These are phyloP conservation scores for Tuber aestivum DNA, from an alignment of 495 filamentous ascomycete genomes.

Conservation along the genomic window DNA sequence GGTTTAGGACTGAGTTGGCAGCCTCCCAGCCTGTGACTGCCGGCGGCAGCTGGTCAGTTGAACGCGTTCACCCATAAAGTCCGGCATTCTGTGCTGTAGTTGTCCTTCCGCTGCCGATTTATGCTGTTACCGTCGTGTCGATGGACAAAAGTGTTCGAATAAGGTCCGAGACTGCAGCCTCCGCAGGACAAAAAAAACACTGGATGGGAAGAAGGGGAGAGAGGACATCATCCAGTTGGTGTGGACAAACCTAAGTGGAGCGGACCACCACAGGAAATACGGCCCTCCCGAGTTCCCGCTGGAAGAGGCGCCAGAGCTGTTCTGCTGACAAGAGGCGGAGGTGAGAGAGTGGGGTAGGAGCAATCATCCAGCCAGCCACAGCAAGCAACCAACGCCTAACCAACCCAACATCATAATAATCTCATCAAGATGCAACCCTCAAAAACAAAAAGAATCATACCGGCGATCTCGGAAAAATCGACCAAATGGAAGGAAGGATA, in stretches of 20 bases:
- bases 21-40: conserved; percentile 10
- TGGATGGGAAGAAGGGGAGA: conserved; percentile 12
- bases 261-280: conserved; percentile 17
- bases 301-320: conserved; percentile 15
- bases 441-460: conserved; percentile 7
- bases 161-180: neutral
- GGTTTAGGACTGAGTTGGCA: conserved; percentile 25
- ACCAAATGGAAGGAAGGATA: neutral
- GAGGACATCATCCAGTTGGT: conserved; percentile 2
- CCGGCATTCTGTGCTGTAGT: conserved; percentile 5
- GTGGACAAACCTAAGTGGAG: neutral
- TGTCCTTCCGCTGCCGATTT: neutral
- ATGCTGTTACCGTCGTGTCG: neutral
- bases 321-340: conserved; percentile 27
- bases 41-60: neutral
- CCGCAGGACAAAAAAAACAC: neutral
- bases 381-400: conserved; percentile 12
- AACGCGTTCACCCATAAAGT: neutral
- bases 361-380: conserved; percentile 5
- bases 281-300: conserved; percentile 16
- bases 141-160: neutral
- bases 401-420: conserved; percentile 22
- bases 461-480: neutral
- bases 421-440: conserved; percentile 22
- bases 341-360: conserved; percentile 32